phyloP scores from a whole-genome alignment of 192 early-diverging fungal genomes.

The Gamsiella multidivaricata region DNA sequence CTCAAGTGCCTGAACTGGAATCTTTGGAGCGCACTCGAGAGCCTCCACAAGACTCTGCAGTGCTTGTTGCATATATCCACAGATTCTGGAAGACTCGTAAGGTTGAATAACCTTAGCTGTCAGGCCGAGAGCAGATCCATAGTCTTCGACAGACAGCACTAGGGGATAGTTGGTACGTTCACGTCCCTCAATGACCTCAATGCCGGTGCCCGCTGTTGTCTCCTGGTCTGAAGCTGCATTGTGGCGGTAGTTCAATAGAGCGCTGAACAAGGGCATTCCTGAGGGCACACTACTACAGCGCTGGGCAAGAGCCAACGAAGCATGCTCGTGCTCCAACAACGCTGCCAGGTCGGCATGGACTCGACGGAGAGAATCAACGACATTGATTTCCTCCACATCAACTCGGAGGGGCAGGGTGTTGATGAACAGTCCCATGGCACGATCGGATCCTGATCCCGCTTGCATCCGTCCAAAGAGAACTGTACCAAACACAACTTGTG shows the following conservation, averaged over 20 bases:
- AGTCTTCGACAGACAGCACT: constrained; percentile 2
- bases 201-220: neutral
- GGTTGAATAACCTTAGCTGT: neutral
- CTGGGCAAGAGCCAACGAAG: constrained; percentile 9
- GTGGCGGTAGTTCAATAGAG: constrained; percentile 13
- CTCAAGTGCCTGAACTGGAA: neutral
- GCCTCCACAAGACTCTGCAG: neutral
- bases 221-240: neutral
- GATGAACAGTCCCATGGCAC: neutral
- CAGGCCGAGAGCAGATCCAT: constrained; percentile 7
- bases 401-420: neutral
- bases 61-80: constrained; percentile 12
- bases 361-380: neutral
- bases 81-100: neutral
- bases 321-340: constrained; percentile 10
- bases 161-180: constrained; percentile 20
- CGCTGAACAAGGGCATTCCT: neutral
- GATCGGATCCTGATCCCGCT: neutral
- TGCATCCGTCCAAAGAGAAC: constrained; percentile 5
- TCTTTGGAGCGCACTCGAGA: neutral
- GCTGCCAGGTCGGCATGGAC: neutral
- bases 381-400: constrained; percentile 2
- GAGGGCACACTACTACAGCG: constrained; percentile 11
- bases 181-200: neutral
- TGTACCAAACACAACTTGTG: neutral